Conservation (phyloP, 1,284 basidiomycete species). For the Naganishia liquefaciens region DNA sequence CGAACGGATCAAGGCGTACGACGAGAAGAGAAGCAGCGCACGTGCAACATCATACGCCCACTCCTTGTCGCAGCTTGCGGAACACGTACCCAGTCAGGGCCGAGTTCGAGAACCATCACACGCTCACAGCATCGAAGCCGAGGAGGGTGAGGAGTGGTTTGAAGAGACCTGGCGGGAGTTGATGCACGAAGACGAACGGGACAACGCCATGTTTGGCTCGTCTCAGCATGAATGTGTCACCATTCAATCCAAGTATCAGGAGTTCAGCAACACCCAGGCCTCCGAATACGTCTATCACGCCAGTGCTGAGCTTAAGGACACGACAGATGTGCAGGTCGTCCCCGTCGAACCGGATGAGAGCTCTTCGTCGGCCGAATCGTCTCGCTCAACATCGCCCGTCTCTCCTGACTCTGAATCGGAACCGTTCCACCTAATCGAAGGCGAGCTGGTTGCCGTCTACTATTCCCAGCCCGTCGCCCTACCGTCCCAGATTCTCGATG, state of each 20-base stretch:
- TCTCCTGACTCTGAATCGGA: conserved; percentile 7
- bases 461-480: conserved; percentile 10
- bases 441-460: conserved; percentile 4
- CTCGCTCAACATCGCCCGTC: conserved; percentile 14
- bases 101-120: background rate
- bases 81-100: background rate
- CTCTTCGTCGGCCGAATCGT: conserved; percentile 8
- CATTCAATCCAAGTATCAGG: conserved; percentile 13
- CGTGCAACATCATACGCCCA: conserved; percentile 10
- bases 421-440: background rate
- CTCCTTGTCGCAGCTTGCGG: background rate
- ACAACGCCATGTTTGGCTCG: conserved; percentile 3
- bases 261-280: conserved; percentile 15
- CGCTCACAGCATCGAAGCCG: conserved; percentile 7
- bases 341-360: conserved; percentile 13
- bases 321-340: conserved; percentile 17
- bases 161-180: conserved; percentile 18
- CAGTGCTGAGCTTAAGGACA: background rate
- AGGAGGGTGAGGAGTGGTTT: conserved; percentile 26
- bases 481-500: conserved; percentile 2
- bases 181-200: conserved; percentile 24
- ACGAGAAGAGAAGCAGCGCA: conserved; percentile 20
- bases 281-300: conserved; percentile 8
- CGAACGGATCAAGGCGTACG: conserved; percentile 8
- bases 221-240: background rate